phyloP scores from a whole-genome alignment of 192 early-diverging fungal species.

The Podila epicladia region DNA sequence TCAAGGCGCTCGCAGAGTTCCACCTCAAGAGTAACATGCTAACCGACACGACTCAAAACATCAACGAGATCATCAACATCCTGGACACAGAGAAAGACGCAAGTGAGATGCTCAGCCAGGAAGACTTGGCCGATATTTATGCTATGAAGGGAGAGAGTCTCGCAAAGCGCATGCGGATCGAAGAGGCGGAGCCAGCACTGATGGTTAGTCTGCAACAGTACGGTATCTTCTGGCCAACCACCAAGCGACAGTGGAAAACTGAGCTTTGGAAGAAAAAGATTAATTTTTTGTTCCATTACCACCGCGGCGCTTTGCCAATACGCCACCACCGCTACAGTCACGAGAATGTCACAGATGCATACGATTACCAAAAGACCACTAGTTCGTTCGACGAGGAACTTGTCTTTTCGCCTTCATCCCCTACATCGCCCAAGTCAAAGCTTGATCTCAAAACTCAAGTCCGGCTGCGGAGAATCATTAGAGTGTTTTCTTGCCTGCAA shows the following conservation, averaged over 20 bases:
- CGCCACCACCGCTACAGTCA: neutral
- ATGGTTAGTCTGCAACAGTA: conserved; percentile 21
- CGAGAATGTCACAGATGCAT: neutral
- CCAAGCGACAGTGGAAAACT: conserved; percentile 21
- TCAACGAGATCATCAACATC: conserved; percentile 52
- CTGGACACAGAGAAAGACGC: conserved; percentile 46
- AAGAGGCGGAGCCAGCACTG: conserved; percentile 39
- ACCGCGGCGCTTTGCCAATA: conserved; percentile 9
- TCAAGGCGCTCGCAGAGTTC: conserved; percentile 49
- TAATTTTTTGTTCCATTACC: conserved; percentile 24
- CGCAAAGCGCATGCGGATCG: conserved; percentile 55
- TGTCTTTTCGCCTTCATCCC: neutral
- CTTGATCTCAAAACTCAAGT: conserved; percentile 15
- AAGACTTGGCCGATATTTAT: conserved; percentile 55
- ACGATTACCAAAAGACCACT: neutral
- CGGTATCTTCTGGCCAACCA: conserved; percentile 27
- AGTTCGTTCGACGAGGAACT: neutral
- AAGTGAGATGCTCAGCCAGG: conserved; percentile 21
- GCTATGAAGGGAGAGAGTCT: conserved; percentile 52
- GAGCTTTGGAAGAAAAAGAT: conserved; percentile 13
- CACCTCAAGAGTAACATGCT: conserved; percentile 58
- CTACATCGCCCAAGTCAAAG: neutral
- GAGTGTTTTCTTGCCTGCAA: conserved; percentile 28
- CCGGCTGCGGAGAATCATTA: conserved; percentile 12
- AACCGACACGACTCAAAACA: conserved; percentile 47